Conservation (phyloP, 176 grass and related monocot genomes). For the Rhynchospora breviuscula region DNA sequence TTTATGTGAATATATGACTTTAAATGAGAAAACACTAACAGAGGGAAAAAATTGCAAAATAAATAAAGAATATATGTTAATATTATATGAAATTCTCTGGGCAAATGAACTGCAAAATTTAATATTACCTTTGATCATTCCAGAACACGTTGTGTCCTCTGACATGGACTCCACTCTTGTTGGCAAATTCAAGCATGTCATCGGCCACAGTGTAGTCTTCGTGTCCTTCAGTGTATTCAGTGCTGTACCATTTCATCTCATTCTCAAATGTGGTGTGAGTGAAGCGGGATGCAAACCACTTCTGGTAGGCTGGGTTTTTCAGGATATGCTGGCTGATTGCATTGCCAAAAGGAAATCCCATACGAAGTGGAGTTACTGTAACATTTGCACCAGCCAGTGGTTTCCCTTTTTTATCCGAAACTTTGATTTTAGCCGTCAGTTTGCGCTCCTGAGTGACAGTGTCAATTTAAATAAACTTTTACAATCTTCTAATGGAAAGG, state of each 20-base stretch:
- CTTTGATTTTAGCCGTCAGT: constrained; percentile 32
- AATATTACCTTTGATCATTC: constrained; percentile 35
- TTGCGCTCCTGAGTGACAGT: constrained; percentile 21
- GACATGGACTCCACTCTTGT: constrained; percentile 37
- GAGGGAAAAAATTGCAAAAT: not conserved
- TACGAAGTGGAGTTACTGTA: constrained; percentile 33
- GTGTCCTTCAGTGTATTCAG: constrained; percentile 29
- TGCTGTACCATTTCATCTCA: constrained; percentile 97
- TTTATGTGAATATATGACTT: not conserved
- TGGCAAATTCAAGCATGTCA: constrained; percentile 60
- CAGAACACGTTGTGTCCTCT: constrained; percentile 87
- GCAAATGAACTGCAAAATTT: too few relatives aligned
- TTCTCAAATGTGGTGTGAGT: constrained; percentile 96
- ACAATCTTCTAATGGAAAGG: not conserved
- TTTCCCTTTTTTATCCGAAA: constrained; percentile 34
- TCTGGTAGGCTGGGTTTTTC: constrained; percentile 45
- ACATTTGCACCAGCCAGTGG: constrained; percentile 44
- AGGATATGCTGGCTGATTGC: constrained; percentile 62
- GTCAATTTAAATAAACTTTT: not conserved
- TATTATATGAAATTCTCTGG: not conserved
- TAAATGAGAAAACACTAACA: not conserved
- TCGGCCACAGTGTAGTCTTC: constrained; percentile 63
- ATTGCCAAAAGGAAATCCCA: constrained; percentile 61
- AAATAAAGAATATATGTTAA: not conserved
- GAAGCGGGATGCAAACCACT: constrained; percentile 83